A percentile compares a stretch with the other conserved stretches of the same genome.
Conservation (phyloP, 176 grass and related monocot genomes). For the Poa pratensis region DNA sequence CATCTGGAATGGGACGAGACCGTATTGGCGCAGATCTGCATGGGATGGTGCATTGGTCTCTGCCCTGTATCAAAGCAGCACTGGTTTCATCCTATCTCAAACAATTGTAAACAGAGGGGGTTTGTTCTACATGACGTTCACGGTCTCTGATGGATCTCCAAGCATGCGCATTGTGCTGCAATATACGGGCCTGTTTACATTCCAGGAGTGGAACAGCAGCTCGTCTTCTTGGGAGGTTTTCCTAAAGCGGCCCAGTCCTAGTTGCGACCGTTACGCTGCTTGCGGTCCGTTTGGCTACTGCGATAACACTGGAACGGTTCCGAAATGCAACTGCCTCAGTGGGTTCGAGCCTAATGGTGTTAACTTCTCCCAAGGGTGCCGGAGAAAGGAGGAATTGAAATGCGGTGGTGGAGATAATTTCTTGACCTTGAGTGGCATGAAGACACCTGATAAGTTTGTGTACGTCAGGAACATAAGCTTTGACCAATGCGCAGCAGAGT, state of each 20-base stretch:
- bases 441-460: slow-evolving; percentile 32
- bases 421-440: slow-evolving; percentile 21
- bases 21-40: slow-evolving; percentile 40
- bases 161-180: slow-evolving; percentile 29
- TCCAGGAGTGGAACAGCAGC: slow-evolving; percentile 23
- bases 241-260: background rate
- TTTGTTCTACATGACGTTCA: background rate
- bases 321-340: slow-evolving; percentile 50
- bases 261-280: slow-evolving; percentile 33
- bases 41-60: slow-evolving; percentile 24
- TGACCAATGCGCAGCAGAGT: slow-evolving; percentile 40
- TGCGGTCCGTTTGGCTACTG: slow-evolving; percentile 41
- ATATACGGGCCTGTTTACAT: slow-evolving; percentile 19
- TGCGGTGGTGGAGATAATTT: background rate
- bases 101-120: background rate
- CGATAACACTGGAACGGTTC: slow-evolving; percentile 8
- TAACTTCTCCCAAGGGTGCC: slow-evolving; percentile 49
- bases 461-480: slow-evolving; percentile 32
- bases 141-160: slow-evolving; percentile 38
- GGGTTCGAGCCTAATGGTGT: slow-evolving; percentile 49
- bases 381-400: slow-evolving; percentile 28
- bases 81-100: background rate
- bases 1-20: slow-evolving; percentile 11
- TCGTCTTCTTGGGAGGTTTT: background rate
- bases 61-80: background rate